Base-by-base conservation (phyloP, 164 flowering plant genomes). In the Macadamia integrifolia region DNA sequence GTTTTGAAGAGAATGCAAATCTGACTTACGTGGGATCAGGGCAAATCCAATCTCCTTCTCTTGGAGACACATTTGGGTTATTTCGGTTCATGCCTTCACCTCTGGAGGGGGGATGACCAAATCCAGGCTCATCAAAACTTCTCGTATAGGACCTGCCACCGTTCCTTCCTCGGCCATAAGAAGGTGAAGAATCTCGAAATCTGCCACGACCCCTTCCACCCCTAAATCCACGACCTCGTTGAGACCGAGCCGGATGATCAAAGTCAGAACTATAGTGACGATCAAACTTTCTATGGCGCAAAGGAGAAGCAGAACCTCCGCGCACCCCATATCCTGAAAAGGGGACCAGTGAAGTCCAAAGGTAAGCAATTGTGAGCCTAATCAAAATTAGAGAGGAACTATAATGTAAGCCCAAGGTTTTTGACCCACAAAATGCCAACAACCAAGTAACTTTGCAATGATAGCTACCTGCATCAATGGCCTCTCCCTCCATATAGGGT, bases 21-120 rank as follows among this genome's bases (percentile, higher is more conserved):
- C 28, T 23, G 29, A 83, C 96, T 88, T 86, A 93, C 98, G 64
- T 52, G 6, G 90, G 93, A 73, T 88, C 93, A 7, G 88, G 32
- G 79, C 98, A 93, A 64, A 75, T 59, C 98, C 98, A 93, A 70
- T 93, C 98, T 71, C 97, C 98, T 69, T 89, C 97, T 72, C 98
- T 88, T 68, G 93, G 97, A 59, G 86, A 81, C 23, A 93, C 92
- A 85, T 91, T 93, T 57, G 96, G 88, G 75, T 87, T 87, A 70
- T 85, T 89, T 80, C 89, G 80, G 69, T 65, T 76, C 53, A 72
- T 29, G 18, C 76, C 79, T 55, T 87, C 98, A 49, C 79, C 80
- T 82, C 89, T 84, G 58, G 81, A 64, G 32, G 80, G 74, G 18
- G 83, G 82, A 66, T 78, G 76, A 69, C 79, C 88, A 81, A 76